A percentile compares a stretch with the other conserved stretches of the same genome.
Evolutionary conservation across 306 rosid genomes (phyloP).

Genomic region (Cucumis hystrix): DNA sequence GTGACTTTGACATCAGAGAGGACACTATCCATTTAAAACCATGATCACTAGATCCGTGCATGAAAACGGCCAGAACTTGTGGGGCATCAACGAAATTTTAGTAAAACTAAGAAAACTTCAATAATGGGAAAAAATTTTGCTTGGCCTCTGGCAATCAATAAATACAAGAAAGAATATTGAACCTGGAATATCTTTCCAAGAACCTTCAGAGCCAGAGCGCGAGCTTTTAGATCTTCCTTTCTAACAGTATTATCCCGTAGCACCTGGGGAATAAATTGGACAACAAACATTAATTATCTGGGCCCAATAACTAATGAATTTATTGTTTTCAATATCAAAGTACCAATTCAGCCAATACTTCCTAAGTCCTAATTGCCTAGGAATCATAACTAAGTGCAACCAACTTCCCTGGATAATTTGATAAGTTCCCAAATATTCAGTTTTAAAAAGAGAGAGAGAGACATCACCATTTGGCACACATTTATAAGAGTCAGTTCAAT

Average conservation of each 20-base stretch:
- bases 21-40: not conserved
- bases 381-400: not conserved
- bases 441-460: not conserved
- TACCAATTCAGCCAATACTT: not conserved
- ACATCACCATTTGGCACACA: constrained; percentile 88
- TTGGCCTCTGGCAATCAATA: not conserved
- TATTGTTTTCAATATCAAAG: not conserved
- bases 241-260: constrained; percentile 45
- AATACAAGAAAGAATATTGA: not conserved
- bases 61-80: not conserved
- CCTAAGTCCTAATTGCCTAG: not conserved
- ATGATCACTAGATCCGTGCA: not conserved
- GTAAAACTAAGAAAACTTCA: not conserved
- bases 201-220: constrained; percentile 63
- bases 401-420: not conserved
- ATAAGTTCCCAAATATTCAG: constrained; percentile 1
- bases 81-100: not conserved
- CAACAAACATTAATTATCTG: not conserved
- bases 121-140: not conserved
- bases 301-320: not conserved
- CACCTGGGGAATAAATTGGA: constrained; percentile 41
- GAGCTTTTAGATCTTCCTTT: constrained; percentile 80
- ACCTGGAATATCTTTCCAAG: constrained; percentile 87
- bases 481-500: constrained; percentile 78
- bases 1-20: not conserved